Evolutionary conservation across 768 basidiomycete genomes (phyloP), one percentile per base, ranked within the genome.

Genomic region (Boletus subcaerulescens): DNA sequence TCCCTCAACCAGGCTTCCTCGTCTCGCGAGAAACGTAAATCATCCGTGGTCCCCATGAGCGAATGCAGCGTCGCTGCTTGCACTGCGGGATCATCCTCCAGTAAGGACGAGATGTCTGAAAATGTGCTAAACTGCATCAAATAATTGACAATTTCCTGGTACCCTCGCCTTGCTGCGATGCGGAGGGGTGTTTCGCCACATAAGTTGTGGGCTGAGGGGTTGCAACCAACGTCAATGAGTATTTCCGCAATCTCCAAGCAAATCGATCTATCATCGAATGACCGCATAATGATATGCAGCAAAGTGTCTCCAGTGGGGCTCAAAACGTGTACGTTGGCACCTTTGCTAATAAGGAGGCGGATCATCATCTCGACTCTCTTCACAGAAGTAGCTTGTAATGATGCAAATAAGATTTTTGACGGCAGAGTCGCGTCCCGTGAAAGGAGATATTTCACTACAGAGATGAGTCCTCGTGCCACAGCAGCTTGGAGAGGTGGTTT

Each of bases 331-430:
- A 46, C 18, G 10, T 47, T n/a, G 14, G 54, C 54, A 9, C 54
- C 50, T 13, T 36, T 48, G 5, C 14, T 9, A n/a, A 50, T 15
- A 13, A 61, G 54, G 0, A 59, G 33, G 7, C 22, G 47, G 20
- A 59, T 7, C 46, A 59, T 5, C 47, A 59, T 51, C 22, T 39
- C 35, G 12, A 39, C 40, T 43, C 56, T 20, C 45, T 32, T 58
- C 12, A 9, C 1, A 9, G 12, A 0, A 0, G 47, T 35, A n/a
- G 5, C 26, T 10, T 20, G 57, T 2, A 45, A 6, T 20, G 47
- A 39, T 8, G 31, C 3, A 33, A 56, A 55, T 6, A 56, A 20
- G 6, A 54, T 41, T n/a, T 17, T 55, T 3, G 40, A 31, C 2
- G 55, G 55, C 47, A 56, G 45, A 0, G 15, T 13, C 3, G 17